Evolutionary conservation across 176 grass and related monocot genomes (phyloP), one percentile per base, ranked within the genome.

Genomic region (Cenchrus purpureus): DNA sequence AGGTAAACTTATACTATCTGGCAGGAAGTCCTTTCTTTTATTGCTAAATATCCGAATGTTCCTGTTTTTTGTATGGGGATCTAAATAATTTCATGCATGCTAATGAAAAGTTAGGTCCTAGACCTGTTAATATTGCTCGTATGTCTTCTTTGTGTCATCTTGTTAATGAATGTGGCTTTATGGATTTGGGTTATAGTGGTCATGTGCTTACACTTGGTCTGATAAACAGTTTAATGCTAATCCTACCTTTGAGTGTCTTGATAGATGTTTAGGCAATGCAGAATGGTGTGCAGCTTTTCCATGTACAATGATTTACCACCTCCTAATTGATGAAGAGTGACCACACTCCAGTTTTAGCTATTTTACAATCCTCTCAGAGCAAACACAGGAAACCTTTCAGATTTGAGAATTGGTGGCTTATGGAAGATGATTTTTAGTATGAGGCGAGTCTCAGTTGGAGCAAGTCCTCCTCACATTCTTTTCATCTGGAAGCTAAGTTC

Each of bases 331-430:
- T 45, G 44, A 45, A 45, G 0, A 77, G 54, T 22, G 74, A 77
- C 1, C 74, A 77, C 10, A 6, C 51, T 0, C 50, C 72, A 0
- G 17, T 74, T 0, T 5, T 74, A 0, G 2, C 25, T 0, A 3
- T 15, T 2, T 4, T 44, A 0, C 5, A 15, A 8, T 7, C 22
- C 0, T 3, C 13, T 1, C 17, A 1, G 1, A 0, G 0, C 0
- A 3, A 52, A 9, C 2, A n/a, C 5, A n/a, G 43, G 1, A 64
- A 65, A 6, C 29, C 12, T 3, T 65, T 65, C 12, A 37, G 0
- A 4, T 37, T 37, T 66, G 64, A 67, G 0, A 37, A 40, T 4
- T 42, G 60, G 60, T 63, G 60, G 60, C 0, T 63, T 0, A 0
- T 63, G 1, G 60, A 63, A 5, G 0, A 11, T 11, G 60, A 29